Conservation (phyloP, 441 rosid species). For the Aleurites moluccanus region DNA sequence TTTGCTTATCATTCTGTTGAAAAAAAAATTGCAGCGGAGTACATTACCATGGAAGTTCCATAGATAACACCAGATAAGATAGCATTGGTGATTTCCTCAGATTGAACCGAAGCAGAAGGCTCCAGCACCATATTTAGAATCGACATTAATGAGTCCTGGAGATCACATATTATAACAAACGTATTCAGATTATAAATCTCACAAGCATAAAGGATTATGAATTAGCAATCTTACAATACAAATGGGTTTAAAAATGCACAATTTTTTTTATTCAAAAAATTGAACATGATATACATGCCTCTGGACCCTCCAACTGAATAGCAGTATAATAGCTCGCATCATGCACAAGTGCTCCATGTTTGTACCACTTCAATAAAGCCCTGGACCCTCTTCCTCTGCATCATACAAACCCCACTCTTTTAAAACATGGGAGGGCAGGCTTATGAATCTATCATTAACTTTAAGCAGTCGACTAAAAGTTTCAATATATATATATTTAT, state of each 20-base stretch:
- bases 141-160: conserved; percentile 62
- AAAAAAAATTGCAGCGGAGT: neutral
- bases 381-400: conserved; percentile 91
- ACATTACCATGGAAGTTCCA: conserved; percentile 69
- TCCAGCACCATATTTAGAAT: conserved; percentile 51
- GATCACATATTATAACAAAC: conserved; percentile 8
- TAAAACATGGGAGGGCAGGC: neutral
- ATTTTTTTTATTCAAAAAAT: neutral
- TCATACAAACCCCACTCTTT: conserved; percentile 17
- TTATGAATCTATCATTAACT: neutral
- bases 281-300: conserved; percentile 41
- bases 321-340: conserved; percentile 83
- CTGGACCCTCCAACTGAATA: conserved; percentile 83
- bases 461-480: neutral
- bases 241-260: neutral
- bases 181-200: neutral
- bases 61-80: conserved; percentile 56
- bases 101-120: conserved; percentile 49
- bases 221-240: neutral
- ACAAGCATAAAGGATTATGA: neutral
- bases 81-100: conserved; percentile 36
- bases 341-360: conserved; percentile 65
- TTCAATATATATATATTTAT: neutral
- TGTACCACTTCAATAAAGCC: conserved; percentile 72
- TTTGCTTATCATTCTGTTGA: neutral